Conservation (phyloP, 768 basidiomycete genomes). For the Gymnopilus junonius region DNA sequence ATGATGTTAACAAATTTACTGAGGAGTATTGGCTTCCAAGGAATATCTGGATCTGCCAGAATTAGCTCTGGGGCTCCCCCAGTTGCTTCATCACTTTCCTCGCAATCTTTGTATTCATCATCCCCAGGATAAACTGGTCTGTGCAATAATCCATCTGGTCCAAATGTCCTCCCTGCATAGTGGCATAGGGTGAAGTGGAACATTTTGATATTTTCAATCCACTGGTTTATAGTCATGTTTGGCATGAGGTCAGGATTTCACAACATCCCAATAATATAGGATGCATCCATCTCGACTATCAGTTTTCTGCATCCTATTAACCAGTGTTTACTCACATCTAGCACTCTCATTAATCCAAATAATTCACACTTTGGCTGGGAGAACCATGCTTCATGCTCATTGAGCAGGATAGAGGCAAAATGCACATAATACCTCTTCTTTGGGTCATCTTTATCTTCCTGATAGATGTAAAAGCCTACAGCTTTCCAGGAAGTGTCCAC, state of each 20-base stretch:
- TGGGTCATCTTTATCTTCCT: too few relatives aligned
- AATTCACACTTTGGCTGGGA: conserved; percentile 47
- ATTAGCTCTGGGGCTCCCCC: conserved; percentile 33
- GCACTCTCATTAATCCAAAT: conserved; percentile 35
- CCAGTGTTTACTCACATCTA: conserved; percentile 22
- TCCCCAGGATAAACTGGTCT: conserved; percentile 18
- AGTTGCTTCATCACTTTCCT: neutral
- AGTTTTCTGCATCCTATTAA: conserved; percentile 32
- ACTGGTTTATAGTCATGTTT: conserved; percentile 37
- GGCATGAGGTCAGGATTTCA: conserved; percentile 37
- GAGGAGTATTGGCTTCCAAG: conserved; percentile 25
- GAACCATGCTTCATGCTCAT: conserved; percentile 34
- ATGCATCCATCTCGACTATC: conserved; percentile 33
- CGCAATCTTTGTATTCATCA: neutral
- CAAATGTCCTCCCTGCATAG: conserved; percentile 28
- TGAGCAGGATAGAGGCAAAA: conserved; percentile 44
- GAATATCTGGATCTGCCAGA: conserved; percentile 4
- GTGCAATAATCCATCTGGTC: conserved; percentile 37
- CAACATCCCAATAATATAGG: conserved; percentile 39
- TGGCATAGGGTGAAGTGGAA: conserved; percentile 38
- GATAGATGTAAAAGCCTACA: too few relatives aligned
- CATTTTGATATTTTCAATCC: conserved; percentile 37
- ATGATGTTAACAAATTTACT: neutral
- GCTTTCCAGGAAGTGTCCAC: too few relatives aligned
- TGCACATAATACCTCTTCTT: conserved; percentile 29